These are phyloP conservation scores for Geosmithia putterillii DNA, from an alignment of 2,329 filamentous ascomycete species.

Conservation along the genomic window DNA sequence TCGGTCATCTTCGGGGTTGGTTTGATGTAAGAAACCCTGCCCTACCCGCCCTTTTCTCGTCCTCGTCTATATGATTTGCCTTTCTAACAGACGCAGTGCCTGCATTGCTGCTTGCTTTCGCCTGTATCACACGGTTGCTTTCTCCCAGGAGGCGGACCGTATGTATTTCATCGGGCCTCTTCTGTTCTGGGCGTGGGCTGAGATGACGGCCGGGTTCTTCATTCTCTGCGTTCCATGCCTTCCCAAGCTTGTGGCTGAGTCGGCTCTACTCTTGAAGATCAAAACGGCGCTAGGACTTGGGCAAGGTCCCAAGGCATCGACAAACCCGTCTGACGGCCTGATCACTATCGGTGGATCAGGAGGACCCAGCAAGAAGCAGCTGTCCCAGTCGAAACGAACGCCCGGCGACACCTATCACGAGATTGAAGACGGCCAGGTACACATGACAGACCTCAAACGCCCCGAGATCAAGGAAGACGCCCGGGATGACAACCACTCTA, in stretches of 20 bases:
- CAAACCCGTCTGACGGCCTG: too few relatives aligned
- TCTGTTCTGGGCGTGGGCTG: conserved; percentile 28
- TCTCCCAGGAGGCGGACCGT: conserved; percentile 13
- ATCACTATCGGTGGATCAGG: too few relatives aligned
- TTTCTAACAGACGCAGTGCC: conserved; percentile 14
- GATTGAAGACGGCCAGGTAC: too few relatives aligned
- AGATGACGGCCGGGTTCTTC: conserved; percentile 32
- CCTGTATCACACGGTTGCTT: conserved; percentile 17
- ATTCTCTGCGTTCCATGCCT: conserved; percentile 24
- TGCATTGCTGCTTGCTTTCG: conserved; percentile 25
- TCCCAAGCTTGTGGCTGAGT: conserved; percentile 18
- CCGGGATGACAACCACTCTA: too few relatives aligned
- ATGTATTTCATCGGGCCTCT: conserved; percentile 25
- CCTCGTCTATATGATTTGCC: not conserved
- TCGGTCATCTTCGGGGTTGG: conserved; percentile 17
- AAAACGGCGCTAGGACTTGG: too few relatives aligned
- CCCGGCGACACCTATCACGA: too few relatives aligned
- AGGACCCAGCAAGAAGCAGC: too few relatives aligned
- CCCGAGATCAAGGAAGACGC: too few relatives aligned
- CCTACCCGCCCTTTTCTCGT: not conserved
- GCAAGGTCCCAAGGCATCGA: too few relatives aligned
- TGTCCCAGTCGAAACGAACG: too few relatives aligned
- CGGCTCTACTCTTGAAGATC: too few relatives aligned
- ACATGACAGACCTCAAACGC: too few relatives aligned
- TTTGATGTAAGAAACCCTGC: conserved; percentile 11